Evolutionary conservation across 2,329 filamentous ascomycete genomes (phyloP).

Genomic region (Fusarium sp.): DNA sequence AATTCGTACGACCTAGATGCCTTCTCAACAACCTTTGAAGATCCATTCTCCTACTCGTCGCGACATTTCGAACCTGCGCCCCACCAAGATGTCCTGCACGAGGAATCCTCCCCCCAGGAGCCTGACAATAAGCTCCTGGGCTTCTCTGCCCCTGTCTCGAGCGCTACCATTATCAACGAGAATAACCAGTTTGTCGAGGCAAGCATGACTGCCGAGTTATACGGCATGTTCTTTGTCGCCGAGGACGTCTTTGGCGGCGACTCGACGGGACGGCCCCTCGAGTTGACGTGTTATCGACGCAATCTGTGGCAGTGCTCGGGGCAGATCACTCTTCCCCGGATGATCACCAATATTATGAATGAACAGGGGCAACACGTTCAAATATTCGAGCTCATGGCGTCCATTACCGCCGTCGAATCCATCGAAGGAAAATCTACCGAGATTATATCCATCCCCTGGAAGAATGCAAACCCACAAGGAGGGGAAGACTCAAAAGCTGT

Average conservation of each 20-base stretch:
- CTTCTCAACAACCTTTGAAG: conserved; percentile 72
- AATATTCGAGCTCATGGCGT: conserved; percentile 80
- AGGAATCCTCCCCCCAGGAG: conserved; percentile 64
- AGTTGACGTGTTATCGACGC: conserved; percentile 93
- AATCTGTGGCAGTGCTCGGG: conserved; percentile 97
- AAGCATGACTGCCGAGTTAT: conserved; percentile 78
- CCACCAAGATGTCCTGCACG: conserved; percentile 55
- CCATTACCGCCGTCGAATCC: conserved; percentile 87
- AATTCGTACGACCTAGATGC: conserved; percentile 70
- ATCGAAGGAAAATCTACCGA: conserved; percentile 93
- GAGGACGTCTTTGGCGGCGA: conserved; percentile 80
- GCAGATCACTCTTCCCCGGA: conserved; percentile 80
- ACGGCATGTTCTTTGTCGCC: conserved; percentile 90
- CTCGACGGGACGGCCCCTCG: conserved; percentile 69
- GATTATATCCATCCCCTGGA: conserved; percentile 97
- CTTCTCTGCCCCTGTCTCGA: conserved; percentile 73
- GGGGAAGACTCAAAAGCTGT: conserved; percentile 61
- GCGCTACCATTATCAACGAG: conserved; percentile 73
- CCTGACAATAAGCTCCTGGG: conserved; percentile 78
- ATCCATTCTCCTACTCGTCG: conserved; percentile 70
- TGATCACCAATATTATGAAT: conserved; percentile 73
- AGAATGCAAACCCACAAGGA: conserved; percentile 72
- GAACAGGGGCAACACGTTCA: conserved; percentile 84
- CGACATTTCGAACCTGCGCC: conserved; percentile 59
- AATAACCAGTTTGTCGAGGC: conserved; percentile 71